These are phyloP conservation scores for Annulohypoxylon moriforme DNA, from an alignment of 495 filamentous ascomycete species.

Conservation along the genomic window DNA sequence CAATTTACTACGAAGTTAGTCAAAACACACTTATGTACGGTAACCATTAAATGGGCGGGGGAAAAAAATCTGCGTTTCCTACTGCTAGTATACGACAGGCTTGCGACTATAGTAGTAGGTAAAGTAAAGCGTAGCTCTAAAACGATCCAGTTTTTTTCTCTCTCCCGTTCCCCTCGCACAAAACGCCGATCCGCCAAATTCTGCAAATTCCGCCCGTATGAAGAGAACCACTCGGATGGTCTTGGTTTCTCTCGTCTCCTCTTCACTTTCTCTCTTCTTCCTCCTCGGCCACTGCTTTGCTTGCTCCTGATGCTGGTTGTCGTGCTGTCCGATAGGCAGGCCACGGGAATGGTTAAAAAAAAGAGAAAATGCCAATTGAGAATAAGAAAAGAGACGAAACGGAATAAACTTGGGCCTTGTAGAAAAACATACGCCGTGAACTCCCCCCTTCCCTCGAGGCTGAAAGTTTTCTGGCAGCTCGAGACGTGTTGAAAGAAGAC, in stretches of 20 bases:
- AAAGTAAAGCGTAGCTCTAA: constrained; percentile 1
- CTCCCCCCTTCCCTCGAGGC: background rate
- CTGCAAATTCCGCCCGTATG: background rate
- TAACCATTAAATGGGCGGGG: background rate
- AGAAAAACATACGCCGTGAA: background rate
- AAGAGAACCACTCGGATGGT: constrained; percentile 17
- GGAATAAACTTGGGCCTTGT: background rate
- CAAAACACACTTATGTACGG: background rate
- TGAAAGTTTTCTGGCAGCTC: background rate
- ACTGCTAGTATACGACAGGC: constrained; percentile 27
- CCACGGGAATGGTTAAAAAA: background rate
- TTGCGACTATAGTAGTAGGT: constrained; percentile 23
- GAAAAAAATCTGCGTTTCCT: constrained; percentile 29
- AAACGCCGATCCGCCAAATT: constrained; percentile 37
- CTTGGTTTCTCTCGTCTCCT: background rate
- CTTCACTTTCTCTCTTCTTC: background rate
- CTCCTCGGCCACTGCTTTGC: background rate
- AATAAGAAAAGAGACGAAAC: background rate
- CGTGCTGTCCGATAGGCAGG: background rate
- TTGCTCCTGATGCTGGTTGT: background rate
- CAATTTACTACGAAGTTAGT: background rate
- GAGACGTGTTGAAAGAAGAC: constrained; percentile 9
- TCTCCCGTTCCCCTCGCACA: constrained; percentile 13
- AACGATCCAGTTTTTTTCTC: constrained; percentile 19
- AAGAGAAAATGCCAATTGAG: background rate